Conservation (phyloP, 306 rosid genomes). For the Dicorynia guianensis region DNA sequence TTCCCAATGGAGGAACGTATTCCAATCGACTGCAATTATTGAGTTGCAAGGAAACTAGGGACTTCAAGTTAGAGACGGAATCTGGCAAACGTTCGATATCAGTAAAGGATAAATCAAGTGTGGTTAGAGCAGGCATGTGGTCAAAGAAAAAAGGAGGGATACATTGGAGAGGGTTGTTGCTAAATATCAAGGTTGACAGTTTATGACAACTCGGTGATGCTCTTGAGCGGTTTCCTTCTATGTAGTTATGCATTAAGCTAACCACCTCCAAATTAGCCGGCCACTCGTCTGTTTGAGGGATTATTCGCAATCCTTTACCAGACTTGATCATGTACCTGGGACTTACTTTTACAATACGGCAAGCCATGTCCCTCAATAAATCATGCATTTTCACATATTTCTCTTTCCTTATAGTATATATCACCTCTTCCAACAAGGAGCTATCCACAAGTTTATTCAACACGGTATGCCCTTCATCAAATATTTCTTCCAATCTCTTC, state of each 20-base stretch:
- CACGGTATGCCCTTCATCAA: constrained; percentile 39
- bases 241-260: constrained; percentile 35
- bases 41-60: not conserved
- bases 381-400: constrained; percentile 38
- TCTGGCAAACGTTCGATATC: constrained; percentile 28
- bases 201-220: constrained; percentile 34
- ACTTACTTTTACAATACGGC: not conserved
- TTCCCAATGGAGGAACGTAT: not conserved
- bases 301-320: constrained; percentile 16
- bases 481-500: constrained; percentile 36
- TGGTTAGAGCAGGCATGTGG: constrained; percentile 33
- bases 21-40: not conserved
- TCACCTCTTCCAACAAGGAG: constrained; percentile 7
- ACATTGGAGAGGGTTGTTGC: constrained; percentile 9
- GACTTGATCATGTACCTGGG: constrained; percentile 30
- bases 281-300: constrained; percentile 39
- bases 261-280: constrained; percentile 34
- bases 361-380: constrained; percentile 39
- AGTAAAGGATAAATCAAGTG: constrained; percentile 36
- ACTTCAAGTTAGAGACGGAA: constrained; percentile 27
- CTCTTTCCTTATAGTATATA: too few relatives aligned
- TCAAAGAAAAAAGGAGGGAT: constrained; percentile 30
- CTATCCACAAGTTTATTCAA: constrained; percentile 34
- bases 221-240: constrained; percentile 33
- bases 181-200: constrained; percentile 31